These are phyloP conservation scores for Tuber aestivum DNA, from an alignment of 495 filamentous ascomycete species.

Conservation along the genomic window DNA sequence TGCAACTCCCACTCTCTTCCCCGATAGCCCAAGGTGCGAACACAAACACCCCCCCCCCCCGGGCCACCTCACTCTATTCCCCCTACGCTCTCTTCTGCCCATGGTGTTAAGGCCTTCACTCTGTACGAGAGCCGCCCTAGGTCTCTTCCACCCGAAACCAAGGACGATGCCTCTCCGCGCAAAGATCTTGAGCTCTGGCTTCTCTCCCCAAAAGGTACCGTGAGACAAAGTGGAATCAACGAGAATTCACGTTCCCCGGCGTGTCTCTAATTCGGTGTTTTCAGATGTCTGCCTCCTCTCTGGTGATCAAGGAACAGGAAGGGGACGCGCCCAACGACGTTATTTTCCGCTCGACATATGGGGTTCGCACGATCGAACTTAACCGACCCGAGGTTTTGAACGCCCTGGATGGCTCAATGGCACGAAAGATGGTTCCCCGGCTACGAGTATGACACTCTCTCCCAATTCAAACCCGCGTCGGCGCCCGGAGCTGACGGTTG, in stretches of 20 bases:
- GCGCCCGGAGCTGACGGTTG: constrained; percentile 6
- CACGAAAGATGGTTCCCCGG: constrained; percentile 78
- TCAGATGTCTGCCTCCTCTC: constrained; percentile 55
- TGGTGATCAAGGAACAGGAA: constrained; percentile 50
- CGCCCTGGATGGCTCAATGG: constrained; percentile 88
- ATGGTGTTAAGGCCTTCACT: constrained; percentile 54
- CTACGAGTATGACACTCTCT: constrained; percentile 56
- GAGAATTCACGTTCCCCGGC: constrained; percentile 14
- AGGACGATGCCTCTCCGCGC: constrained; percentile 78
- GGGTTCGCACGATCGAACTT: constrained; percentile 84
- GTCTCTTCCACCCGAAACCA: constrained; percentile 54
- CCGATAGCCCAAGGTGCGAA: neutral
- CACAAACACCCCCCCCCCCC: neutral
- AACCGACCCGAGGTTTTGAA: constrained; percentile 89
- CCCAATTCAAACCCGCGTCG: neutral
- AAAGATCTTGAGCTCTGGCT: constrained; percentile 63
- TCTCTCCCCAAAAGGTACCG: constrained; percentile 49
- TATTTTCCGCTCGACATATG: constrained; percentile 78
- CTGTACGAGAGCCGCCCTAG: constrained; percentile 48
- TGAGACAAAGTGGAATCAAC: neutral
- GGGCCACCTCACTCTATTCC: constrained; percentile 17
- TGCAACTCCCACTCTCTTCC: neutral
- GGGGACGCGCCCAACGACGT: constrained; percentile 84
- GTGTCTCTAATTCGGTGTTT: constrained; percentile 5
- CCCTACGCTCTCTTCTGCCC: constrained; percentile 14